A percentile compares a stretch with the other conserved stretches of the same genome.
Evolutionary conservation across 371 early-diverging fungal species (phyloP).

Genomic region (Mucor saturninus): DNA sequence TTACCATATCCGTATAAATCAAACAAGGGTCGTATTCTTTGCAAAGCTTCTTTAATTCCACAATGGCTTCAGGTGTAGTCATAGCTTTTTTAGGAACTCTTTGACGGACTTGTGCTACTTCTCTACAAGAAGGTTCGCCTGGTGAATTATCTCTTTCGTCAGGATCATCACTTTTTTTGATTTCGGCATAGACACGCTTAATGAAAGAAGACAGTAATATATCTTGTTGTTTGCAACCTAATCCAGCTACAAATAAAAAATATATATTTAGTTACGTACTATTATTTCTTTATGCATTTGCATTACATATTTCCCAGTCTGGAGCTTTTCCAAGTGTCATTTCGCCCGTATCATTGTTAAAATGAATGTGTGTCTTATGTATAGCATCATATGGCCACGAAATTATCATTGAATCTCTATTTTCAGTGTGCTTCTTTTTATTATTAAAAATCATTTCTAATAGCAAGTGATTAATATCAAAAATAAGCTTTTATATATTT

Average conservation of each 20-base stretch:
- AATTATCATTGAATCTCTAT: slow-evolving; percentile 18
- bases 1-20: slow-evolving; percentile 56
- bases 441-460: slow-evolving; percentile 2
- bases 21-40: slow-evolving; percentile 83
- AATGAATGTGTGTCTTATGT: slow-evolving; percentile 34
- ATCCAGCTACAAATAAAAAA: slow-evolving; percentile 13
- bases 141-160: background rate
- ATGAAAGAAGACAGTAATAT: slow-evolving; percentile 26
- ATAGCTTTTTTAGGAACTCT: slow-evolving; percentile 18
- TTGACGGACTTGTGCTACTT: background rate
- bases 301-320: slow-evolving; percentile 23
- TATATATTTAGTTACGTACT: background rate
- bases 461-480: background rate
- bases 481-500: background rate
- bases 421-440: background rate
- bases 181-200: slow-evolving; percentile 30
- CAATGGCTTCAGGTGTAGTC: slow-evolving; percentile 70
- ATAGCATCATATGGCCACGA: slow-evolving; percentile 33
- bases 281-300: background rate
- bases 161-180: slow-evolving; percentile 18
- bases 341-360: slow-evolving; percentile 25
- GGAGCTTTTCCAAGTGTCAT: slow-evolving; percentile 22
- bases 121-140: background rate
- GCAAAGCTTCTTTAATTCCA: slow-evolving; percentile 81
- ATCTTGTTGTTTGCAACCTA: slow-evolving; percentile 23